Conservation (phyloP, 371 early-diverging fungal genomes). For the Circinella minor region DNA sequence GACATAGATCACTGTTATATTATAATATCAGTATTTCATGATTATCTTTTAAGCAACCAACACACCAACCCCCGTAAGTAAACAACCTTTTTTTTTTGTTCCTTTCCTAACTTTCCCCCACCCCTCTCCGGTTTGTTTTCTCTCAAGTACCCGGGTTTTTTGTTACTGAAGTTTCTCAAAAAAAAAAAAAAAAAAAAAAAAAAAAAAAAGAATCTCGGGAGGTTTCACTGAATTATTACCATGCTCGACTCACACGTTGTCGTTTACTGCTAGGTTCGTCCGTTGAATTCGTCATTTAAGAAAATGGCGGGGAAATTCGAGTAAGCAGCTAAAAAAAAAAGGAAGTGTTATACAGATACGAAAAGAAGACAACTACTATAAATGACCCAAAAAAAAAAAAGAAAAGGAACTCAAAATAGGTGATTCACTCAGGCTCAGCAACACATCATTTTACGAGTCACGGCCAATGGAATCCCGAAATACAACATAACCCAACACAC, state of each 20-base stretch:
- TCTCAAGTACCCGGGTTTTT: too few relatives aligned
- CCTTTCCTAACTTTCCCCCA: not conserved
- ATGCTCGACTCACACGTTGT: conserved; percentile 56
- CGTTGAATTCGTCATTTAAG: conserved; percentile 18
- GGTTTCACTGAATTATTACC: conserved; percentile 26
- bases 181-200: not conserved
- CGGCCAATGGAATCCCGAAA: not conserved
- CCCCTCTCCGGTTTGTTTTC: too few relatives aligned
- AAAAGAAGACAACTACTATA: not conserved
- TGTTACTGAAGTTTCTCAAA: not conserved
- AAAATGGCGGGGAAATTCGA: not conserved
- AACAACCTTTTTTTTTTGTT: not conserved
- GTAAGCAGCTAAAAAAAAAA: not conserved
- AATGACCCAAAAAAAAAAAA: not conserved
- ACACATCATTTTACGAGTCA: not conserved
- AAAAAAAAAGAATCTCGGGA: too few relatives aligned
- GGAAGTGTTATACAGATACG: not conserved
- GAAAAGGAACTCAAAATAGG: not conserved
- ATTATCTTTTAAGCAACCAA: too few relatives aligned
- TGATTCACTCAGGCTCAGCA: not conserved
- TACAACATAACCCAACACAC: not conserved
- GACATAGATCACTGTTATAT: conserved; percentile 56
- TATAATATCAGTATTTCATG: not conserved
- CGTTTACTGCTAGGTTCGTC: conserved; percentile 32
- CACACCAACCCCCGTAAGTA: too few relatives aligned